Evolutionary conservation across 2,329 filamentous ascomycete genomes (phyloP).

Genomic region (Tolypocladium tropicale): DNA sequence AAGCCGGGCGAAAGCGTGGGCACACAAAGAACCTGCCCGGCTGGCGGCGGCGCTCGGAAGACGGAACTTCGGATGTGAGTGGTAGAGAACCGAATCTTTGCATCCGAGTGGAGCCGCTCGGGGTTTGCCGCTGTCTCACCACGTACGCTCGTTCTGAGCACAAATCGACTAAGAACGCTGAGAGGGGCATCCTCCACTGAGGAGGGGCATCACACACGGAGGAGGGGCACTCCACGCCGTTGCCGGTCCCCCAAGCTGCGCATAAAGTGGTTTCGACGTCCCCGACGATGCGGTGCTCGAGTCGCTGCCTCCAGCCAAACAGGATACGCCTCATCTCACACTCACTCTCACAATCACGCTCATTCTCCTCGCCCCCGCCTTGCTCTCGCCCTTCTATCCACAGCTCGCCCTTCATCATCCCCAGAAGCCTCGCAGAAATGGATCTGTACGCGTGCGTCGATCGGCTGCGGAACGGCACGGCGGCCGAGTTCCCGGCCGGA

Average conservation of each 20-base stretch:
- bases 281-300: background rate
- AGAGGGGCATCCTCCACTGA: background rate
- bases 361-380: background rate
- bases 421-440: slow-evolving; percentile 15
- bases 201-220: background rate
- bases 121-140: background rate
- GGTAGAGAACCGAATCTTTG: background rate
- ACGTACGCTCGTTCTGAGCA: background rate
- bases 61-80: slow-evolving; percentile 19
- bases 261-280: background rate
- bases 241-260: background rate
- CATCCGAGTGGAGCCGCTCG: background rate
- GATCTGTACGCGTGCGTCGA: slow-evolving; percentile 27
- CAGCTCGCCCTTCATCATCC: background rate
- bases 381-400: background rate
- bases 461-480: slow-evolving; percentile 28
- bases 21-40: background rate
- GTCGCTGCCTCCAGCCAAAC: background rate
- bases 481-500: slow-evolving; percentile 35
- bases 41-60: slow-evolving; percentile 7
- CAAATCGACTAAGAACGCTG: background rate
- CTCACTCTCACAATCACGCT: background rate
- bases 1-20: background rate
- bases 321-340: background rate
- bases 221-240: background rate